Conservation (phyloP, 768 basidiomycete species). For the Tephrocybe sp. region DNA sequence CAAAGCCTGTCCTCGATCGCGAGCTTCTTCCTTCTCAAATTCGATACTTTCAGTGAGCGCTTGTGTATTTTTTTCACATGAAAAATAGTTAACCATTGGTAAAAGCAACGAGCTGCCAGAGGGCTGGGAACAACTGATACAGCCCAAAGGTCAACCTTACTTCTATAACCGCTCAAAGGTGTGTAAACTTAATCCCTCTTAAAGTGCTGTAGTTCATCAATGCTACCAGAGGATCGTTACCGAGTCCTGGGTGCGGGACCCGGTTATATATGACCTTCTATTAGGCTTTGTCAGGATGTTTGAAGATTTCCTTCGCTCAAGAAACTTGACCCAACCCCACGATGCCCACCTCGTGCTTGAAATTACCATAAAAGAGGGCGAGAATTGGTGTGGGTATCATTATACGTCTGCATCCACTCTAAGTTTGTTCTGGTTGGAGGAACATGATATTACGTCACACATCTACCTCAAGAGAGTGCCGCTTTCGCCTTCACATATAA, state of each 20-base stretch:
- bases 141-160: conserved; percentile 10
- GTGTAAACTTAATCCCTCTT: neutral
- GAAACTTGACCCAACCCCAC: conserved; percentile 1
- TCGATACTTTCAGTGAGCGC: conserved; percentile 3
- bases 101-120: conserved; percentile 2
- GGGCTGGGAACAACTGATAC: conserved; percentile 13
- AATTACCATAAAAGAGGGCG: neutral
- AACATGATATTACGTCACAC: neutral
- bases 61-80: neutral
- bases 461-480: neutral
- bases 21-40: neutral
- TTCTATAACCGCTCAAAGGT: conserved; percentile 5
- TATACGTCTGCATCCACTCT: conserved; percentile 6
- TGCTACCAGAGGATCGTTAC: conserved; percentile 10
- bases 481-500: neutral
- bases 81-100: neutral
- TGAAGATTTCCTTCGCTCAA: conserved; percentile 3
- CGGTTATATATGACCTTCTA: neutral
- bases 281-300: neutral
- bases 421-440: conserved; percentile 13
- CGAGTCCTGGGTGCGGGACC: conserved; percentile 10
- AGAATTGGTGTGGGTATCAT: conserved; percentile 11
- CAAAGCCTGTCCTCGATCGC: neutral
- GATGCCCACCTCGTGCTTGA: conserved; percentile 7
- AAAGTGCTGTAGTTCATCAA: neutral